Evolutionary conservation across 2,329 filamentous ascomycete species (phyloP).

Genomic region (Myriosclerotinia scirpicola): DNA sequence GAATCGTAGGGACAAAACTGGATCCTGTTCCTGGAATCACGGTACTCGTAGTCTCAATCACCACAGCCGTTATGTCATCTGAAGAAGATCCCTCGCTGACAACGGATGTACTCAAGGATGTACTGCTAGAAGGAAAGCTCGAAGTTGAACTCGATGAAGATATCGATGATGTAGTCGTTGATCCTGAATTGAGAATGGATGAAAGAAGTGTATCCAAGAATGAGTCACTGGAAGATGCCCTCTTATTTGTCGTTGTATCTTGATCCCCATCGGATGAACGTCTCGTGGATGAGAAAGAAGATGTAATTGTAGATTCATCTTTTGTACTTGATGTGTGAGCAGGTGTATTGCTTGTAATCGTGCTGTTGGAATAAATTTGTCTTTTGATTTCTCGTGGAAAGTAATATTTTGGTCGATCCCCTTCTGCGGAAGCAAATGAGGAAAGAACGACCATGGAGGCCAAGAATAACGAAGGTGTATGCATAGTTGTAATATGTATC

Average conservation of each 20-base stretch:
- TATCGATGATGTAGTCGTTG: slow-evolving; percentile 1
- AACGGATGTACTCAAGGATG: not conserved
- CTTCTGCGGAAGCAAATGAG: slow-evolving; percentile 47
- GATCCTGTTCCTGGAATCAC: slow-evolving; percentile 8
- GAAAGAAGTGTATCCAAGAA: not conserved
- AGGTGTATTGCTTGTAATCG: slow-evolving; percentile 28
- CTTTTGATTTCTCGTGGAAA: slow-evolving; percentile 58
- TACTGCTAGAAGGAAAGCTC: not conserved
- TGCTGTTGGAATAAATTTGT: slow-evolving; percentile 42
- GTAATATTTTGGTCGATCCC: slow-evolving; percentile 54
- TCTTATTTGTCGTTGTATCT: slow-evolving; percentile 4
- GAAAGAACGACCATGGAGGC: slow-evolving; percentile 52
- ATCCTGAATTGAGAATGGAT: not conserved
- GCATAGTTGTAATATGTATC: slow-evolving; percentile 47
- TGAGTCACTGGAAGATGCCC: not conserved
- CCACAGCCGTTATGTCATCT: not conserved
- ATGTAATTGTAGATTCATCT: slow-evolving; percentile 21
- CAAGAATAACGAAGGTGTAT: slow-evolving; percentile 50
- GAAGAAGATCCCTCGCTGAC: not conserved
- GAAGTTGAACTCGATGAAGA: slow-evolving; percentile 1
- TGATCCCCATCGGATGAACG: slow-evolving; percentile 23
- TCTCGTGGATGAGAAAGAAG: slow-evolving; percentile 25
- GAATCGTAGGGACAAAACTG: not conserved
- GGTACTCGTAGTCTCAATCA: not conserved
- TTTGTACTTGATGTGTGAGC: slow-evolving; percentile 23